These are phyloP conservation scores for Populus hybrid DNA, from an alignment of 441 rosid genomes.

Conservation along the genomic window DNA sequence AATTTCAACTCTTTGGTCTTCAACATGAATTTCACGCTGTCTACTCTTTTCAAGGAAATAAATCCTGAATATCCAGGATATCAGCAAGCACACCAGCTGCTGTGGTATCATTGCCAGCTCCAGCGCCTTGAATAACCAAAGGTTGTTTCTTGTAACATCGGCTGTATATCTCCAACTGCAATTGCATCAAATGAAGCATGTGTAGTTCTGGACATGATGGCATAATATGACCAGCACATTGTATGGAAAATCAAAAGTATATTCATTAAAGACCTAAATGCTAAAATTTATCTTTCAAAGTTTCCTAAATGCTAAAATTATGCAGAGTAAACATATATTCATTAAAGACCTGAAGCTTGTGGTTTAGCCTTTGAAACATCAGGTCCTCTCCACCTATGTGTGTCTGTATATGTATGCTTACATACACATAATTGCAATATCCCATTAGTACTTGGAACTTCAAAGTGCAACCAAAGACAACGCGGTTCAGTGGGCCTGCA, in stretches of 20 bases:
- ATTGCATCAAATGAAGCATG: background rate
- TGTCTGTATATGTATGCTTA: background rate
- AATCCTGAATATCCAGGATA: constrained; percentile 84
- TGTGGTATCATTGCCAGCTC: constrained; percentile 94
- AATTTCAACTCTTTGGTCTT: no score
- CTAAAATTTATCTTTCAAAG: background rate
- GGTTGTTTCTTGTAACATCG: constrained; percentile 74
- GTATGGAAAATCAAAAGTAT: background rate
- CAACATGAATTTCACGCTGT: no score
- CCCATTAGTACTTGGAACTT: background rate
- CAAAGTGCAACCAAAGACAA: background rate
- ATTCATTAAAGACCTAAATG: no score
- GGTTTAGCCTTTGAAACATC: background rate
- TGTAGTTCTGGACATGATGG: background rate
- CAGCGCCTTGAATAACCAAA: constrained; percentile 95
- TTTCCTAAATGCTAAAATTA: background rate
- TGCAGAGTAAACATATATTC: background rate
- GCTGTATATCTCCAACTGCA: constrained; percentile 73
- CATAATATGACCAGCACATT: background rate
- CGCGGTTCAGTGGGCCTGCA: background rate
- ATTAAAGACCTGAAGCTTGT: background rate
- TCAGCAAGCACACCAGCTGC: constrained; percentile 96
- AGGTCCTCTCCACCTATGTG: background rate
- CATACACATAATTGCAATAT: background rate
- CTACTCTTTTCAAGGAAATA: constrained; percentile 43